Conservation (phyloP, 768 basidiomycete species). For the Termitomyces sp. region DNA sequence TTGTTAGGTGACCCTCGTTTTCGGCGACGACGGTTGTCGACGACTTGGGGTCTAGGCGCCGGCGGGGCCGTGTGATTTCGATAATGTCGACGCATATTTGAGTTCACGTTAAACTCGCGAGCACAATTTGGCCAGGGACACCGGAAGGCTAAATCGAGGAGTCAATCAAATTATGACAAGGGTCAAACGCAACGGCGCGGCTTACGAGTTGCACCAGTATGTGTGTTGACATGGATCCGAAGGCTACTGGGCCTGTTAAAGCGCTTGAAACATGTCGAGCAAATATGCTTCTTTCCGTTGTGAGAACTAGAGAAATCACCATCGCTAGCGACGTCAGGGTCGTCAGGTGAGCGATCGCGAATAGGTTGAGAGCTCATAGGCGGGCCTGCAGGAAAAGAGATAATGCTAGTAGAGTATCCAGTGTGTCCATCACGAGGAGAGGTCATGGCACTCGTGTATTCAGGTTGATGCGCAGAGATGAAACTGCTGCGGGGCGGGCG, state of each 20-base stretch:
- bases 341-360: conserved; percentile 22
- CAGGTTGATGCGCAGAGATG: conserved; percentile 5
- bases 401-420: conserved; percentile 25
- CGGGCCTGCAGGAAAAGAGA: conserved; percentile 22
- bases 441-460: neutral
- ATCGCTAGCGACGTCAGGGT: conserved; percentile 23
- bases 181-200: conserved; percentile 6
- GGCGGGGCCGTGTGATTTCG: conserved; percentile 56
- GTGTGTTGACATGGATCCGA: conserved; percentile 64
- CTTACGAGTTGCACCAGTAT: conserved; percentile 69
- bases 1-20: conserved; percentile 21
- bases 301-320: conserved; percentile 22
- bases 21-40: conserved; percentile 26
- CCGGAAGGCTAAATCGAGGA: conserved; percentile 47
- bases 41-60: conserved; percentile 25
- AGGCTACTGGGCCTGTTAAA: conserved; percentile 72
- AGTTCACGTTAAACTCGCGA: conserved; percentile 79
- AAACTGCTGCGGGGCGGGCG: conserved; percentile 16
- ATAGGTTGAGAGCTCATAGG: neutral
- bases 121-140: conserved; percentile 76
- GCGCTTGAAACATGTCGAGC: conserved; percentile 55
- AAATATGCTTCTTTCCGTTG: conserved; percentile 47
- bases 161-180: neutral
- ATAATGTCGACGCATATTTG: conserved; percentile 81
- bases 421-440: conserved; percentile 17